phyloP scores from a whole-genome alignment of 73 alveolate genomes.

The Blepharisma stoltei region DNA sequence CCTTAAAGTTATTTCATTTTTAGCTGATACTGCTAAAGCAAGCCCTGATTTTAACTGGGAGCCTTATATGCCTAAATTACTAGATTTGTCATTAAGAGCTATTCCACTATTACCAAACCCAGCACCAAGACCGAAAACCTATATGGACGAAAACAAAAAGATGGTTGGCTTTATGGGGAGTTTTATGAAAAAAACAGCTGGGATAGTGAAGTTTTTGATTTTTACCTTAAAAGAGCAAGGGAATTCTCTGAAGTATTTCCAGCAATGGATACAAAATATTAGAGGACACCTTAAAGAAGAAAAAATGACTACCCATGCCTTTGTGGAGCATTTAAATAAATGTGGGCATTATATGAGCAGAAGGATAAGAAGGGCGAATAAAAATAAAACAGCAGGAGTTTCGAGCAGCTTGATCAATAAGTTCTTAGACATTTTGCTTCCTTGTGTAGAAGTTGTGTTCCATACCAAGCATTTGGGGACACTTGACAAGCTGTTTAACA shows the following conservation, averaged over 20 bases:
- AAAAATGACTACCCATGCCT: constrained; percentile 2
- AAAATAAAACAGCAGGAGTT: background rate
- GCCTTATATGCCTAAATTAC: background rate
- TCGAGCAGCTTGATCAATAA: background rate
- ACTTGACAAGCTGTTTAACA: too few relatives aligned
- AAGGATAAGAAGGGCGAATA: background rate
- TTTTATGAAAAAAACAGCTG: background rate
- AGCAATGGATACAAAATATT: constrained; percentile 24
- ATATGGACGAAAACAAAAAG: background rate
- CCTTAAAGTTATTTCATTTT: background rate
- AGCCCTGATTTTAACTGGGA: background rate
- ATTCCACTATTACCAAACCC: background rate
- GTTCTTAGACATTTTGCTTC: background rate
- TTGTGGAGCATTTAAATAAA: background rate
- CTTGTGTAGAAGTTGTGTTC: background rate
- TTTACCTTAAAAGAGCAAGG: background rate
- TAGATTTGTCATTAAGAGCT: background rate
- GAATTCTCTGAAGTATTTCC: background rate
- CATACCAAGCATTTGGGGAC: background rate
- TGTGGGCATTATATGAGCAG: background rate
- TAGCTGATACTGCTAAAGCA: constrained; percentile 2
- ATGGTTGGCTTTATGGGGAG: background rate
- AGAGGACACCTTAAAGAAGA: background rate
- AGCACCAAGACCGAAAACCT: constrained; percentile 18
- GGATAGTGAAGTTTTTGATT: background rate